Evolutionary conservation across 805 yeast genomes (phyloP), one percentile per base, ranked within the genome.

Genomic region (Teunomyces aglyptinius): DNA sequence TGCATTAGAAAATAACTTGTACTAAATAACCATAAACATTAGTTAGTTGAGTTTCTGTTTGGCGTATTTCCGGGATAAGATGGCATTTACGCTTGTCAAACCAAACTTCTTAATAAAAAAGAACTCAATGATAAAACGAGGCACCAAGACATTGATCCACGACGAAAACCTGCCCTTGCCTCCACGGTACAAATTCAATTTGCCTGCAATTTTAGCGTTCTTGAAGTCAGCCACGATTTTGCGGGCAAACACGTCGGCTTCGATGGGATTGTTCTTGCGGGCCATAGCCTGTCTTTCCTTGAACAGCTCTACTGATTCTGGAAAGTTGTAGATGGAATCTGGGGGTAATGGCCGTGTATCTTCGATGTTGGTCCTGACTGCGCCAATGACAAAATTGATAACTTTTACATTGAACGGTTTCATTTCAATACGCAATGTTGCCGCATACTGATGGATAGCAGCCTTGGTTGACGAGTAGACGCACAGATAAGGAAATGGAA

Each of bases 351-450:
- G 75, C 53, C 89, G 72, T 2, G 70, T 78, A 54, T 86, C 92
- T 0, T 82, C 86, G 54, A 87, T 85, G 47, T 82, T 73, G 0
- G 94, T 85, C 18, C 68, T 67, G 26, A 87, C 94, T 31, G 87
- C 92, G 26, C 95, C 95, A 6, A 94, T 86, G 34, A 85, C 65
- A 10, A 83, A 73, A 55, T 84, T 83, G 49, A 85, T 70, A 0
- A 87, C 92, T 42, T 80, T 72, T 4, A 87, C 92, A 12, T 77
- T 86, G 55, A 85, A 83, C 3, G 89, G 86, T 59, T 79, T 78
- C 76, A 87, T 61, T 63, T 87, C 96, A 20, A 82, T 58, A 44
- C 83, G 77, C 46, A 87, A 65, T 2, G 75, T 76, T 34, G 79
- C 76, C 0, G 89, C 86, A 57, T 82, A 87, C 53, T 79, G 83